phyloP scores from a whole-genome alignment of 2,329 filamentous ascomycete genomes.

The Thelonectria blattea region DNA sequence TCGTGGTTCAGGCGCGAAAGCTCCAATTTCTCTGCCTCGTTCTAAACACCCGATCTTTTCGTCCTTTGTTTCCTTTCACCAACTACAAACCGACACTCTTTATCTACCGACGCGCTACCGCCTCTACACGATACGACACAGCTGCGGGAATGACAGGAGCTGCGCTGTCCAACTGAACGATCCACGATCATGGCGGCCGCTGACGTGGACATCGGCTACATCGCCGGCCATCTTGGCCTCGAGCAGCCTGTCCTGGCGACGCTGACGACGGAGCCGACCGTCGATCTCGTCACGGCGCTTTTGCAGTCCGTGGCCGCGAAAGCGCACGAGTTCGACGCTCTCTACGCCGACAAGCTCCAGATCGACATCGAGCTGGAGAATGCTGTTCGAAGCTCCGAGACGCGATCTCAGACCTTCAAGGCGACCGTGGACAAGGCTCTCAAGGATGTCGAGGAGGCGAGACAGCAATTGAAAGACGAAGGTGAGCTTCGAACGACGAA shows the following conservation, averaged over 20 bases:
- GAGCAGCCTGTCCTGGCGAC: slow-evolving; percentile 67
- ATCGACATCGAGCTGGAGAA: slow-evolving; percentile 93
- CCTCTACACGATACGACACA: slow-evolving; percentile 12
- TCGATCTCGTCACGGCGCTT: slow-evolving; percentile 77
- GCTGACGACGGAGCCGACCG: slow-evolving; percentile 71
- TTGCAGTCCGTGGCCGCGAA: slow-evolving; percentile 78
- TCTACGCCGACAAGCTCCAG: slow-evolving; percentile 87
- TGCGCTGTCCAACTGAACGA: slow-evolving; percentile 33
- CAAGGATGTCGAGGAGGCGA: slow-evolving; percentile 81
- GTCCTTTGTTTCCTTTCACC: slow-evolving; percentile 11
- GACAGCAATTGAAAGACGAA: slow-evolving; percentile 81
- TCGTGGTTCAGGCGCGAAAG: slow-evolving; percentile 32
- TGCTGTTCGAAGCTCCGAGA: slow-evolving; percentile 81
- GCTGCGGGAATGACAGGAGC: slow-evolving; percentile 38
- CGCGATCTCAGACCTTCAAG: slow-evolving; percentile 82
- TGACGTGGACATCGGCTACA: slow-evolving; percentile 71
- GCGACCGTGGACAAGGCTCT: slow-evolving; percentile 81
- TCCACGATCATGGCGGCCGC: slow-evolving; percentile 50
- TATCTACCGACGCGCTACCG: neutral
- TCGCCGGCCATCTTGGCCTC: slow-evolving; percentile 74
- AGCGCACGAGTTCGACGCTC: slow-evolving; percentile 79
- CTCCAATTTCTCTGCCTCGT: slow-evolving; percentile 36
- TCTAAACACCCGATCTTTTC: slow-evolving; percentile 20
- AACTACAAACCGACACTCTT: slow-evolving; percentile 3
- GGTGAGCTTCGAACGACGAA: slow-evolving; percentile 58